Conservation (phyloP, 176 grass and related monocot species). For the Panicum miliaceum region DNA sequence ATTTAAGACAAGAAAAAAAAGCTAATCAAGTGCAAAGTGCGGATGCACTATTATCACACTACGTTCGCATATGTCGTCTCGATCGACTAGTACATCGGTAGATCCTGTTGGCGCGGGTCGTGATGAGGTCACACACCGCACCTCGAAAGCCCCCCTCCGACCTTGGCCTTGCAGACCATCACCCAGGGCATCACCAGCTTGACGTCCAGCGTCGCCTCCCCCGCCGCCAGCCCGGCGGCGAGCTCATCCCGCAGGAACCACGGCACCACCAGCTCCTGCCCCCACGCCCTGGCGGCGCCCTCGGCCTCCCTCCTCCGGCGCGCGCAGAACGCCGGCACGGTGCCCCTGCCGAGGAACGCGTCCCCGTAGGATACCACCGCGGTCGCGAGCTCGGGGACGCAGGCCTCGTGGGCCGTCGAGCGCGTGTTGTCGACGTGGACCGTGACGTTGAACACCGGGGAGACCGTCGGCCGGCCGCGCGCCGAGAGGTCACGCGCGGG, state of each 20-base stretch:
- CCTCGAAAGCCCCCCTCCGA: not conserved
- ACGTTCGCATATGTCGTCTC: too few relatives aligned
- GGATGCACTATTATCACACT: too few relatives aligned
- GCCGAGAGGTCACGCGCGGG: not conserved
- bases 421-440: not conserved
- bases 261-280: slow-evolving; percentile 19
- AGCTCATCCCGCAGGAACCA: slow-evolving; percentile 18
- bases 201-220: slow-evolving; percentile 23
- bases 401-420: not conserved
- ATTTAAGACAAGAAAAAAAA: too few relatives aligned
- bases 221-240: not conserved
- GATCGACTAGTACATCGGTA: too few relatives aligned
- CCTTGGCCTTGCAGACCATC: slow-evolving; percentile 5
- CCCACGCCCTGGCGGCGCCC: not conserved
- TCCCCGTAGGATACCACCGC: not conserved
- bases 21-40: too few relatives aligned
- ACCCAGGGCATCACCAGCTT: not conserved
- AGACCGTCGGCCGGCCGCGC: not conserved
- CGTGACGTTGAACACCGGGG: slow-evolving; percentile 26
- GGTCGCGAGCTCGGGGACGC: not conserved
- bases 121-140: not conserved
- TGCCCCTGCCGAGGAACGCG: slow-evolving; percentile 15
- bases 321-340: not conserved
- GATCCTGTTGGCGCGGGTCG: too few relatives aligned
- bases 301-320: not conserved